Evolutionary conservation across 805 yeast species (phyloP).

Genomic region (Aciculoconidium aculeatum): DNA sequence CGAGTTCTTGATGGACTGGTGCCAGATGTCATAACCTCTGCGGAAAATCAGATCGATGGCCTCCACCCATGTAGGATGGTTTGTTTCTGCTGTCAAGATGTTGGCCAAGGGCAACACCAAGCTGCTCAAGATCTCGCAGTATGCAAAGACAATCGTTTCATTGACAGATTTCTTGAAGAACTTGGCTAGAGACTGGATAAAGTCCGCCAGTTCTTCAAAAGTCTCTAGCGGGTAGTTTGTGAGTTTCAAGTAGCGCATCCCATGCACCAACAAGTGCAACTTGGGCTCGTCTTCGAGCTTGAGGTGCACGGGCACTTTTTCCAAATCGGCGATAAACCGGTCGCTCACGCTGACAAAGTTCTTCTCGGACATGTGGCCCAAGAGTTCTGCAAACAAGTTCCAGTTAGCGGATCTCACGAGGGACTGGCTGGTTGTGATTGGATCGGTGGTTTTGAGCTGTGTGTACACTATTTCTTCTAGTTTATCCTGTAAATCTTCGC

Average conservation of each 20-base stretch:
- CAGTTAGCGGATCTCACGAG: constrained; percentile 86
- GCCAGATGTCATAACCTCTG: constrained; percentile 43
- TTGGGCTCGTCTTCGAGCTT: constrained; percentile 43
- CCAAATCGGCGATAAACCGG: constrained; percentile 87
- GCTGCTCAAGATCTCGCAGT: constrained; percentile 76
- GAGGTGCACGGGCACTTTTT: constrained; percentile 54
- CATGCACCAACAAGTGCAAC: constrained; percentile 72
- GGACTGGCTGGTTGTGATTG: constrained; percentile 54
- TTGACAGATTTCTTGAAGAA: constrained; percentile 67
- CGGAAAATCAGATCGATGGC: constrained; percentile 62
- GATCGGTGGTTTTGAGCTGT: constrained; percentile 84
- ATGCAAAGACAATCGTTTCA: constrained; percentile 63
- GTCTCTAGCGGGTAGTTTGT: constrained; percentile 81
- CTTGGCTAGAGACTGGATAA: constrained; percentile 77
- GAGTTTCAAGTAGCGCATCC: constrained; percentile 81
- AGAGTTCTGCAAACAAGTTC: constrained; percentile 81
- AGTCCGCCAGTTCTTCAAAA: constrained; percentile 92
- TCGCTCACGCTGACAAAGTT: constrained; percentile 87
- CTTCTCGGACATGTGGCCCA: constrained; percentile 86
- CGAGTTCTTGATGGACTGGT: constrained; percentile 22
- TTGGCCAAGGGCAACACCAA: constrained; percentile 80
- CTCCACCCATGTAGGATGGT: constrained; percentile 91
- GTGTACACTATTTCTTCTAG: constrained; percentile 91
- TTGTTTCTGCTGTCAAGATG: constrained; percentile 84
- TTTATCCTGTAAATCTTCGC: constrained; percentile 74